Conservation (phyloP, 176 grass and related monocot species). For the Raddia guianensis region DNA sequence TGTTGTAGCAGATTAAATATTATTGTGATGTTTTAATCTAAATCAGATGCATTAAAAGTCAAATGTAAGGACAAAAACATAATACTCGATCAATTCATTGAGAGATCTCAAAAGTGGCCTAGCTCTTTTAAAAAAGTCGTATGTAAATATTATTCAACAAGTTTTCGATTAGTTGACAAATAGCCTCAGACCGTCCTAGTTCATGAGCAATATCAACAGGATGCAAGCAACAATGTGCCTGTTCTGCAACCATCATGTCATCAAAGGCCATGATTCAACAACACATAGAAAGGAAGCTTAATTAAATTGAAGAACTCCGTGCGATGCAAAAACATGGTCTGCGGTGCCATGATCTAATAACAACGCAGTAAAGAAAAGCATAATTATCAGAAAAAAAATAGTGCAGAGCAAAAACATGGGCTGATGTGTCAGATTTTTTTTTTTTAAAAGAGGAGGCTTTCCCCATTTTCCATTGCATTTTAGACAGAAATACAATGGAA, state of each 20-base stretch:
- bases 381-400: too few relatives aligned
- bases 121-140: too few relatives aligned
- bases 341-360: too few relatives aligned
- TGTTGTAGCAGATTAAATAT: constrained; percentile 1
- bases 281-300: background rate
- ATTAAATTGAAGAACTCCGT: too few relatives aligned
- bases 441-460: too few relatives aligned
- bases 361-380: too few relatives aligned
- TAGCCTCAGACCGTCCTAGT: constrained; percentile 88
- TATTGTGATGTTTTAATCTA: background rate
- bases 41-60: background rate
- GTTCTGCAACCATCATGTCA: constrained; percentile 53
- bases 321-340: background rate
- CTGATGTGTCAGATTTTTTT: constrained; percentile 46
- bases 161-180: background rate
- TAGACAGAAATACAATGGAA: too few relatives aligned
- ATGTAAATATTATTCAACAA: too few relatives aligned
- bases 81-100: background rate
- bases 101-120: too few relatives aligned
- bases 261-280: constrained; percentile 45
- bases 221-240: background rate
- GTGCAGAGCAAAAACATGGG: too few relatives aligned
- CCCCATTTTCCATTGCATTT: too few relatives aligned
- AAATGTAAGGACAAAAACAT: background rate
- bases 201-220: constrained; percentile 51